Conservation (phyloP, 768 basidiomycete genomes). For the Suillus cothurnatus region DNA sequence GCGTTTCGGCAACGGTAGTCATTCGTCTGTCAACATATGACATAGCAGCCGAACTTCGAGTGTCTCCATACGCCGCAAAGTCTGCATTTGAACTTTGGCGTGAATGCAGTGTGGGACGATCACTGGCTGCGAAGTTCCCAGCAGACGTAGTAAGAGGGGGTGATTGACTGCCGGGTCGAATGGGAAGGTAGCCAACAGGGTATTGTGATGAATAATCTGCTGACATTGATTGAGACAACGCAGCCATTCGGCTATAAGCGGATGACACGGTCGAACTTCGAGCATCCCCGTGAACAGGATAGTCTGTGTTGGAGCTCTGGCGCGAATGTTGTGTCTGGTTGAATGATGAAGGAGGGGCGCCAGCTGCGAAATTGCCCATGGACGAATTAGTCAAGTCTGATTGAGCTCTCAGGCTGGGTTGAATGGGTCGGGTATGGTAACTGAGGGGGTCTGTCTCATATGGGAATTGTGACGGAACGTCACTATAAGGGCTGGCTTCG, state of each 20-base stretch:
- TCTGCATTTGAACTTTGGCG: constrained; percentile 20
- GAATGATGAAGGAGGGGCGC: neutral
- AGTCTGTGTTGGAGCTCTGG: constrained; percentile 20
- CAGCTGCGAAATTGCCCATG: neutral
- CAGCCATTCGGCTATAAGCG: constrained; percentile 32
- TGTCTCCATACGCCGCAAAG: constrained; percentile 17
- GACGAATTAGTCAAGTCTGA: constrained; percentile 5
- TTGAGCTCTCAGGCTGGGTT: constrained; percentile 33
- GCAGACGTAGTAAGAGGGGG: neutral
- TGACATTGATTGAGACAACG: no score
- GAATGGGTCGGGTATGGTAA: constrained; percentile 27
- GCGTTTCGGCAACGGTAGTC: constrained; percentile 26
- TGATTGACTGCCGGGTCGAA: constrained; percentile 16
- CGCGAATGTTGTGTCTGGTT: constrained; percentile 15
- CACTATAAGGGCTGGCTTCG: constrained; percentile 14
- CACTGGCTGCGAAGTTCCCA: no score
- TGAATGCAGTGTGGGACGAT: constrained; percentile 11
- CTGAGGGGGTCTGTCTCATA: constrained; percentile 23
- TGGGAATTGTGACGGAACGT: constrained; percentile 31
- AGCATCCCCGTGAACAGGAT: constrained; percentile 18
- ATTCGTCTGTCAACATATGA: constrained; percentile 50
- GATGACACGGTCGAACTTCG: constrained; percentile 32
- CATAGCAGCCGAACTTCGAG: constrained; percentile 21
- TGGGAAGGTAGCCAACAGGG: no score
- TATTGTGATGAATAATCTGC: no score